phyloP scores from a whole-genome alignment of 1,284 basidiomycete species.

The Termitomyces sp. region DNA sequence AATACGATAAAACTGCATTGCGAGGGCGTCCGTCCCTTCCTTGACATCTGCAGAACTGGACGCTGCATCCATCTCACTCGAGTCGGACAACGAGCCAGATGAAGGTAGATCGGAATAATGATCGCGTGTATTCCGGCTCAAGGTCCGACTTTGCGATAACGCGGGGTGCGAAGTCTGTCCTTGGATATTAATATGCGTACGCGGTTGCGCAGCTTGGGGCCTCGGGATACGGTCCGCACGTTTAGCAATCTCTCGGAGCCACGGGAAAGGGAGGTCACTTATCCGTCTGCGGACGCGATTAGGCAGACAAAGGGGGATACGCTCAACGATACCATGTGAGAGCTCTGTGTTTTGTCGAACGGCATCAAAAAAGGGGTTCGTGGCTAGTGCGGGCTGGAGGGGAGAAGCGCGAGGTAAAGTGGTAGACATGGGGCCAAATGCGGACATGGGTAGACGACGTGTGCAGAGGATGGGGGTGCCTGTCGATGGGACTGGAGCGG shows the following conservation, averaged over 20 bases:
- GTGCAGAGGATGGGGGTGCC: conserved; percentile 42
- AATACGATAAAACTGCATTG: conserved; percentile 87
- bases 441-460: conserved; percentile 56
- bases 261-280: conserved; percentile 74
- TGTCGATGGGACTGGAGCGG: background rate
- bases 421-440: conserved; percentile 60
- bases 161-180: background rate
- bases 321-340: conserved; percentile 77
- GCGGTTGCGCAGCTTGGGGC: background rate
- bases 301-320: conserved; percentile 75
- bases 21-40: conserved; percentile 74
- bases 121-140: background rate
- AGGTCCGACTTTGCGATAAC: background rate
- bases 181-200: conserved; percentile 14
- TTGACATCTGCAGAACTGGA: conserved; percentile 41
- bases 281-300: conserved; percentile 57
- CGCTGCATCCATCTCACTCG: conserved; percentile 23
- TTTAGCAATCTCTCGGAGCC: conserved; percentile 72
- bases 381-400: conserved; percentile 32
- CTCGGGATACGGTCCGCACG: conserved; percentile 31
- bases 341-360: conserved; percentile 95
- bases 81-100: conserved; percentile 21
- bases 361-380: conserved; percentile 91
- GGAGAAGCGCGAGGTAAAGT: conserved; percentile 16
- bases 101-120: conserved; percentile 17